Percentiles rank a stretch among this genome's conserved stretches.
phyloP scores from a whole-genome alignment of 2,329 filamentous ascomycete genomes.

The Thermoascus crustaceus region DNA sequence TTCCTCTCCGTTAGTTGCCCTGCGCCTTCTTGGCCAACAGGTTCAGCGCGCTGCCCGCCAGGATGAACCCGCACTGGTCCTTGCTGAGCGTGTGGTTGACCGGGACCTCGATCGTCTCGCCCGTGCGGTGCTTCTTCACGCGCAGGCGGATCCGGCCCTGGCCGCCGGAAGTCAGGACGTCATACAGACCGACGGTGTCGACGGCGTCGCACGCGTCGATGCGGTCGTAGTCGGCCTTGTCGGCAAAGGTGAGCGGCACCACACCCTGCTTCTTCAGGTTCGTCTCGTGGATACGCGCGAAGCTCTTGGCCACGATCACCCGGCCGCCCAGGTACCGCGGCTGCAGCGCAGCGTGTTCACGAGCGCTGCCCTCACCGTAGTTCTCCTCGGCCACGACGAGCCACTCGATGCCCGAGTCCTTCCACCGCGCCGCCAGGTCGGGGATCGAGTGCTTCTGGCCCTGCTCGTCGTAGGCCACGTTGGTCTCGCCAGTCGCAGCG shows the following conservation, averaged over 20 bases:
- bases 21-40: conserved; percentile 64
- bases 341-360: conserved; percentile 17
- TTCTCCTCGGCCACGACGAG: conserved; percentile 96
- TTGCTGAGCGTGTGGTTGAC: conserved; percentile 83
- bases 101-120: conserved; percentile 59
- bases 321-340: conserved; percentile 83
- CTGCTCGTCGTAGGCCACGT: conserved; percentile 80
- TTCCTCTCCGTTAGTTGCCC: too few species aligned
- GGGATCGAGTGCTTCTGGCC: conserved; percentile 71
- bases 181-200: conserved; percentile 70
- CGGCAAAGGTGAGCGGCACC: conserved; percentile 81
- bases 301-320: conserved; percentile 76
- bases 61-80: conserved; percentile 85
- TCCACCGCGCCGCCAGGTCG: conserved; percentile 79
- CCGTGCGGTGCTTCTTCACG: conserved; percentile 53
- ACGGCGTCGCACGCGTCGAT: conserved; percentile 80
- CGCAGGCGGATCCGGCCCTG: conserved; percentile 65
- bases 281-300: conserved; percentile 89
- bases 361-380: conserved; percentile 67
- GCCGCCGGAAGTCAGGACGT: conserved; percentile 72
- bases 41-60: conserved; percentile 91
- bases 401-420: conserved; percentile 67
- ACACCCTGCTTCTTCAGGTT: conserved; percentile 97
- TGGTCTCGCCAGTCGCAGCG: conserved; percentile 84
- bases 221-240: conserved; percentile 79